Base-by-base conservation (phyloP, 2,329 filamentous ascomycete genomes). In the Aureobasidium sp. region DNA sequence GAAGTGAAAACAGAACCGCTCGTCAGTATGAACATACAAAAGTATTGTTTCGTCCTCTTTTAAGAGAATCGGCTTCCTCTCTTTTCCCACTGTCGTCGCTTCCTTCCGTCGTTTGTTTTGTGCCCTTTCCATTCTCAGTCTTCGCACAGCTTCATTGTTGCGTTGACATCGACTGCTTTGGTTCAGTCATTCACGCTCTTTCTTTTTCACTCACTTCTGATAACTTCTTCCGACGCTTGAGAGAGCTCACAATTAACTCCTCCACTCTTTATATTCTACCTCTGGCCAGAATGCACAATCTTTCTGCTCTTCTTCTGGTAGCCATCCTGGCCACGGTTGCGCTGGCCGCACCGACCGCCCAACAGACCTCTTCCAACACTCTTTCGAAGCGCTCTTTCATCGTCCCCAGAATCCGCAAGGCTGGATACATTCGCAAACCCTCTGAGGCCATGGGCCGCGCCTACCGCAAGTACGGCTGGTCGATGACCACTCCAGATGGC, bases 381-480 rank as follows among this genome's bases (percentile, higher is more conserved):
- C 68, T 82, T 9, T 71, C 78, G 66, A 83, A 82, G 70, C 78
- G 81, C 25, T 84, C 84, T 8, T 89, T 88, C 76, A 83, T 81
- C 70, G 80, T 89, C 37, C 79, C 83, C 56, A 79, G 86, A 39
- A 75, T 82, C 51, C 73, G 77, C 57, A 86, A 85, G 67, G 77
- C 77, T 62, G 84, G 85, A 70, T 76, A 78, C 25, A 74, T 79
- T 22, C 73, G 71, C 64, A 80, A 87, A 75, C 86, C 87, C n/a
- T 77, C 81, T 7, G 71, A 76, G 62, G 85, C 87, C 56, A 78
- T 92, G 67, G 74, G 82, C 56, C 88, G 84, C 74, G 84, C 87
- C 17, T 87, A 88, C 72, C 75, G 79, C 68, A 92, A 92, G 72
- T 91, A 82, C 73, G 81, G 82, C 65, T 64, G 62, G 62, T 47